Conservation (phyloP, 1,139 yeast species). For the Diutina ranongensis region DNA sequence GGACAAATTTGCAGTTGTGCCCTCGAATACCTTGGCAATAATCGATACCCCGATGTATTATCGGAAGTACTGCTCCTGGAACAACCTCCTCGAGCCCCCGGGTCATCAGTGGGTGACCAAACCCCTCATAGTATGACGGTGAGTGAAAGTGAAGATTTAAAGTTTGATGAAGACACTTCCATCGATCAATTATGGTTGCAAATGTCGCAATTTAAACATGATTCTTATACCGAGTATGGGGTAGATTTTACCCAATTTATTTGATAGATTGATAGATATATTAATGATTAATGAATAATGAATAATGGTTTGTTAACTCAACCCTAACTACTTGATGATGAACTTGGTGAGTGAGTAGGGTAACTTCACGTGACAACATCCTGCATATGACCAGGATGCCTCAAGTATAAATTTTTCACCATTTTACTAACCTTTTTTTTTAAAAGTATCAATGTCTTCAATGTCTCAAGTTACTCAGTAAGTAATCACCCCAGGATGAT, state of each 20-base stretch:
- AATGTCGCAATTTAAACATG: constrained; percentile 24
- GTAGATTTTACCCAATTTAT: not conserved
- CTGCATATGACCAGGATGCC: too few species aligned
- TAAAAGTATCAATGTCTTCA: not conserved
- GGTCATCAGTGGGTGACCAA: constrained; percentile 16
- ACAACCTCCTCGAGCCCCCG: constrained; percentile 8
- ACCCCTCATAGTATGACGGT: constrained; percentile 13
- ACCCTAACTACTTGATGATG: too few species aligned
- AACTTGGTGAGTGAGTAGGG: too few species aligned
- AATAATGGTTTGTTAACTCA: too few species aligned
- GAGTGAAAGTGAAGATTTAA: not conserved
- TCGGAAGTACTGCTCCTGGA: constrained; percentile 10
- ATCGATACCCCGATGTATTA: constrained; percentile 10
- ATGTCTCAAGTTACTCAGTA: not conserved
- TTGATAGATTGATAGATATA: too few species aligned
- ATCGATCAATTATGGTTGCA: constrained; percentile 31
- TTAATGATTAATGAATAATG: too few species aligned
- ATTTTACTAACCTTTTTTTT: not conserved
- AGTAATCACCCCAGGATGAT: constrained; percentile 5
- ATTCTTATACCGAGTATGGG: constrained; percentile 6
- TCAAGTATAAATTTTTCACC: too few species aligned
- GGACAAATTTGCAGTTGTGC: constrained; percentile 14
- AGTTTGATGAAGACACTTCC: not conserved
- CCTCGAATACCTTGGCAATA: constrained; percentile 10
- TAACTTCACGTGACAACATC: too few species aligned